Conservation (phyloP, 2,329 filamentous ascomycete species). For the Tetracladium maxilliforme region DNA sequence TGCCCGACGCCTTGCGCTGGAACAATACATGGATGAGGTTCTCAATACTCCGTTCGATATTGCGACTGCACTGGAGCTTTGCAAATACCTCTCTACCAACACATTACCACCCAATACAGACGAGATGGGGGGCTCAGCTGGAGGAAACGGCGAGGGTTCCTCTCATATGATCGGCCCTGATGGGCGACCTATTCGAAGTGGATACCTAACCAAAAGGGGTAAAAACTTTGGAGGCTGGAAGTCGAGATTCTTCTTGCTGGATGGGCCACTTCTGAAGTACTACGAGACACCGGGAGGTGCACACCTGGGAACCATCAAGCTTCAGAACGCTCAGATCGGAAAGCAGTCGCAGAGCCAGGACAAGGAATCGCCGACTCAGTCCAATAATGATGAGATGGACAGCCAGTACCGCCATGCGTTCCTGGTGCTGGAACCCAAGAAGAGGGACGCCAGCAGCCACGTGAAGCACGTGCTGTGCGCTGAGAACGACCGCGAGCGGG, state of each 20-base stretch:
- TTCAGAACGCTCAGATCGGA: constrained; percentile 81
- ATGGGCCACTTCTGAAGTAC: constrained; percentile 66
- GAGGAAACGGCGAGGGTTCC: constrained; percentile 21
- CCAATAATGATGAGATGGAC: constrained; percentile 58
- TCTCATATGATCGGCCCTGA: constrained; percentile 36
- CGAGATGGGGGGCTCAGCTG: constrained; percentile 27
- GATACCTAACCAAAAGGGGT: constrained; percentile 89
- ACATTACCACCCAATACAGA: constrained; percentile 47
- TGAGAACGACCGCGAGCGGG: constrained; percentile 83
- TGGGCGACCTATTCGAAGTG: constrained; percentile 60
- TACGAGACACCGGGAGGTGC: constrained; percentile 84
- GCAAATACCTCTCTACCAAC: constrained; percentile 67
- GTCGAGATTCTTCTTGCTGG: constrained; percentile 57
- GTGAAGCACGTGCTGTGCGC: constrained; percentile 92
- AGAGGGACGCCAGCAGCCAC: constrained; percentile 77
- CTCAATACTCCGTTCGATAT: constrained; percentile 73
- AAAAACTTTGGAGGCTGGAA: constrained; percentile 99
- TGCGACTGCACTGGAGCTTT: constrained; percentile 63
- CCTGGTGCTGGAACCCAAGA: constrained; percentile 86
- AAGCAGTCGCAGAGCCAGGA: constrained; percentile 60
- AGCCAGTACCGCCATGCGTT: constrained; percentile 97
- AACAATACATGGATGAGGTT: constrained; percentile 73
- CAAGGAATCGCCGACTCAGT: constrained; percentile 44
- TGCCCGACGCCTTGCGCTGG: constrained; percentile 64
- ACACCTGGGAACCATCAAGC: constrained; percentile 85